Conservation (phyloP, 2,329 filamentous ascomycete genomes). For the Graphilbum ipis-grandicollis region DNA sequence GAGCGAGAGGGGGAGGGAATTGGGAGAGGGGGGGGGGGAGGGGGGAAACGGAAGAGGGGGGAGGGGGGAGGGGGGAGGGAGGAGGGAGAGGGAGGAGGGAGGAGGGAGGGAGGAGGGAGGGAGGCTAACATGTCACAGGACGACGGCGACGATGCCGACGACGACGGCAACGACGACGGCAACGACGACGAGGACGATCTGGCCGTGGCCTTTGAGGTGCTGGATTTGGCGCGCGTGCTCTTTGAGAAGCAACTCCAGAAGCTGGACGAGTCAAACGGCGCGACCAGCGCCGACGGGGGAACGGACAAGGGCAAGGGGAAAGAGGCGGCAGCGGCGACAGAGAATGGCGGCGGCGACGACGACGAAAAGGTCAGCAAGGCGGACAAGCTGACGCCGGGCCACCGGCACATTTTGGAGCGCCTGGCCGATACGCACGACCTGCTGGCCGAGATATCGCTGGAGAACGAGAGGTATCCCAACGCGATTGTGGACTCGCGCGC, state of each 20-base stretch:
- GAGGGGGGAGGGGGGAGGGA: too few relatives aligned
- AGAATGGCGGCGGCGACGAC: constrained; percentile 15
- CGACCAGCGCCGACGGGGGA: not conserved
- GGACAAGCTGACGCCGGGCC: constrained; percentile 14
- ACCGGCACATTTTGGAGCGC: constrained; percentile 58
- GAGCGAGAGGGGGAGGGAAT: too few relatives aligned
- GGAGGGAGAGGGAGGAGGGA: not conserved
- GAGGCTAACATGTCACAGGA: too few relatives aligned
- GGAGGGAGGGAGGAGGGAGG: too few relatives aligned
- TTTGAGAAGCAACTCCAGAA: constrained; percentile 40
- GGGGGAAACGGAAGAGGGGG: too few relatives aligned
- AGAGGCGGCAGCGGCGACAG: constrained; percentile 16
- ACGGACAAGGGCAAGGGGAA: constrained; percentile 9
- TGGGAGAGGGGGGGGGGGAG: too few relatives aligned
- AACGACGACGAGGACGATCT: constrained; percentile 57
- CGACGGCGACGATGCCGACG: constrained; percentile 1
- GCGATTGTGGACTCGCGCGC: constrained; percentile 73
- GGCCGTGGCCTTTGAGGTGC: constrained; percentile 65
- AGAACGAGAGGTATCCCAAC: constrained; percentile 81
- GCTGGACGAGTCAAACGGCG: constrained; percentile 24
- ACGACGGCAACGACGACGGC: constrained; percentile 19
- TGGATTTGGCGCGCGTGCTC: constrained; percentile 59
- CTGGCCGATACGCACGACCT: constrained; percentile 87
- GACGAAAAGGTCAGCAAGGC: constrained; percentile 4
- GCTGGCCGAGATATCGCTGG: constrained; percentile 88